Base-by-base conservation (phyloP, 306 rosid genomes). In the Pyrus pyrifolia region DNA sequence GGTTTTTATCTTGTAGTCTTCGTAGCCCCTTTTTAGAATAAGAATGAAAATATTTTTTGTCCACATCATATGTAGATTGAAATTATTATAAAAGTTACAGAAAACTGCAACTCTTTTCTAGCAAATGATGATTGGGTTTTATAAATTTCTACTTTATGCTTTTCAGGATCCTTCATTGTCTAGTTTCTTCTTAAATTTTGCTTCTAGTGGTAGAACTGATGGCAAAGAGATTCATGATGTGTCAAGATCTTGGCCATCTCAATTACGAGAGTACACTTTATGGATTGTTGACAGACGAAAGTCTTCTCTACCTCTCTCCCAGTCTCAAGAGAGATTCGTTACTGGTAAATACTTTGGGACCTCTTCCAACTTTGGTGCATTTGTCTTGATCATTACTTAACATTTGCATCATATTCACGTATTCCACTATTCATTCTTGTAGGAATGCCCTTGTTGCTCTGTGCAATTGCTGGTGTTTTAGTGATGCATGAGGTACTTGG, bases 371-470 rank as follows among this genome's bases (percentile, higher is more conserved):
- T 66, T 40, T 82, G 60, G 46, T 71, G 21, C 31, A 79, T 81
- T 81, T 15, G 62, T 81, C 80, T 70, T 49, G 71, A 65, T 52
- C 66, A 55, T 40, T 51, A 72, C 10, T 35, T 55, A 64, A 23
- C 67, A n/a, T 51, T 66, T 77, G 80, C 70, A 18, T 53, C 77
- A 62, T 62, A 58, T 70, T 89, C 38, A 81, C 38, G 27, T 74
- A 27, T 35, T 80, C 46, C 60, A 71, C 51, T 81, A 35, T 73
- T 55, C 75, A 23, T 57, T 71, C 27, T 74, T 79, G 87, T 84
- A 95, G 98, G 89, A 85, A 85, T 87, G 82, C 91, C 98, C 79
- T 55, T 68, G 73, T 75, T 86, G 52, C 90, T 92, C 60, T 78
- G 90, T 86, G 85, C 97, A 60, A 83, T 89, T 78, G 74, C 89